A percentile compares a stretch with the other conserved stretches of the same genome.
These are phyloP conservation scores for Piper longum DNA, from an alignment of 164 flowering plant species.

Conservation along the genomic window DNA sequence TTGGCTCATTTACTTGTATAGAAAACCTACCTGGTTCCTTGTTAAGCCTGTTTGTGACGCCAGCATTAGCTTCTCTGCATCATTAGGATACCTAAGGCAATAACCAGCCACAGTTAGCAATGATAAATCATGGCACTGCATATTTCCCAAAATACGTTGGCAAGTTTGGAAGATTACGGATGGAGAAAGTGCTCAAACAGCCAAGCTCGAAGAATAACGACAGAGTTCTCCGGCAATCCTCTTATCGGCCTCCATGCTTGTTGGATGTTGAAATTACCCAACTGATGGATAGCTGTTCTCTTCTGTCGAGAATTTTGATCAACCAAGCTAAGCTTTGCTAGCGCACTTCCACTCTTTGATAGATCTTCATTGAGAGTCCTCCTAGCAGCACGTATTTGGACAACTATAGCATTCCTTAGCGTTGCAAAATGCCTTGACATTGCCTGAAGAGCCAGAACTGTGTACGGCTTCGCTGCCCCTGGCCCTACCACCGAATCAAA, in stretches of 20 bases:
- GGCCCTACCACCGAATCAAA: slow-evolving; percentile 61
- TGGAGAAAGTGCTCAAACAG: slow-evolving; percentile 89
- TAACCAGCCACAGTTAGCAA: not conserved
- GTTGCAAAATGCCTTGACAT: slow-evolving; percentile 69
- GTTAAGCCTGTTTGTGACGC: slow-evolving; percentile 79
- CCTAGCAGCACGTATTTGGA: slow-evolving; percentile 32
- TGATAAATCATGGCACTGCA: not conserved
- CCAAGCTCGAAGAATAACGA: slow-evolving; percentile 73
- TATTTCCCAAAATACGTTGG: too few species aligned
- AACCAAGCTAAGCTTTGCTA: slow-evolving; percentile 45
- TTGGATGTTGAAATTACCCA: slow-evolving; percentile 43
- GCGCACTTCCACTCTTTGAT: slow-evolving; percentile 32
- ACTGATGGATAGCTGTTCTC: slow-evolving; percentile 42
- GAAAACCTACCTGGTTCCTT: slow-evolving; percentile 53
- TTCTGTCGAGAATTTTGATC: slow-evolving; percentile 34
- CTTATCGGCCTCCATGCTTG: slow-evolving; percentile 72
- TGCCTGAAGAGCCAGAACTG: slow-evolving; percentile 65
- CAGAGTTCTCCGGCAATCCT: slow-evolving; percentile 85
- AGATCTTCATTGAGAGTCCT: slow-evolving; percentile 25
- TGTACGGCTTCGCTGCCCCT: slow-evolving; percentile 64
- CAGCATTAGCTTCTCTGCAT: slow-evolving; percentile 68
- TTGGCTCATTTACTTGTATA: too few species aligned
- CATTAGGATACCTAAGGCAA: slow-evolving; percentile 62
- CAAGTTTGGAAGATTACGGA: slow-evolving; percentile 39
- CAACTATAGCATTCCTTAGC: slow-evolving; percentile 50